Evolutionary conservation across 257 asterid genomes (phyloP), one percentile per base, ranked within the genome.

Genomic region (Penstemon newberryi): DNA sequence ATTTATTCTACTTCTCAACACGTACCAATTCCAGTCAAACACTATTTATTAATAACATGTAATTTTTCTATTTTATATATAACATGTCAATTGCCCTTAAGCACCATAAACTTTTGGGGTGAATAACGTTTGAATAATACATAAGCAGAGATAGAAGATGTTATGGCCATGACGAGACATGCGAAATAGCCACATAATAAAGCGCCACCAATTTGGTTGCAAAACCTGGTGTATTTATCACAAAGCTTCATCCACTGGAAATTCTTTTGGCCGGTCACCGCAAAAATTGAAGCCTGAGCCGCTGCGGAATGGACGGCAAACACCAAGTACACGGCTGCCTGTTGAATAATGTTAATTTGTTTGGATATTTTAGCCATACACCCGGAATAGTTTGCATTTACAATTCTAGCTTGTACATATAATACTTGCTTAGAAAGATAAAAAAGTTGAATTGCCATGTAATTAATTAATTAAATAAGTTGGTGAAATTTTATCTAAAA

Each of bases 171-270:
- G 8, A 78, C 8, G 8, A 76, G 1, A 18, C 70, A 78, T 6
- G 95, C 94, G 33, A 60, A 7, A 15, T 60, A 66, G 5, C 93
- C 89, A 60, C 89, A 80, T 0, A 63, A 1, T 11, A 87, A 47
- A 3, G 84, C 89, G 8, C 77, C 89, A 0, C 87, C 96, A 1
- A 84, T 79, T 71, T 91, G 96, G 70, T 41, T 0, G 84, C 98
- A 91, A 45, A 89, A 91, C 65, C 85, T 82, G 4, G 71, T 80
- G 44, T 63, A 91, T 52, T 52, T 78, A 49, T 89, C 68, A 84
- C 98, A 91, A 2, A 82, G 3, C 57, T 91, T 85, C 92, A 81
- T 83, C 98, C 95, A 89, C 25, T 84, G 86, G 38, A 91, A 76
- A 25, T 81, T 74, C 39, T 59, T 54, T 42, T 76, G 85, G 3